phyloP scores from a whole-genome alignment of 345 rosid species.

The Capsella bursapastoris region DNA sequence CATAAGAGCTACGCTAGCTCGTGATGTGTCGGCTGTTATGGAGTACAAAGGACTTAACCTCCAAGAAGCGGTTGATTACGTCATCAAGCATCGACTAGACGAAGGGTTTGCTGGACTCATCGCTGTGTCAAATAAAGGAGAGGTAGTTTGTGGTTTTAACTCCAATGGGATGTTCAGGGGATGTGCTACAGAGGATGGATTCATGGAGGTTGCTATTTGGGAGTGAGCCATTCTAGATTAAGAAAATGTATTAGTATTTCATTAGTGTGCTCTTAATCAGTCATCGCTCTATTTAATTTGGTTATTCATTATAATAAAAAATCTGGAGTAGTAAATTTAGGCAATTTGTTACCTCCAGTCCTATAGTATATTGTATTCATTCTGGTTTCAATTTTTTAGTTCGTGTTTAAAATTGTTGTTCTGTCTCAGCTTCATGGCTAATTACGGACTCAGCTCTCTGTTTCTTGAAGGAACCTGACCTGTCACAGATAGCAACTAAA shows the following conservation, averaged over 20 bases:
- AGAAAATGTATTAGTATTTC: not conserved
- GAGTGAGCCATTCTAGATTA: slow-evolving; percentile 26
- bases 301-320: slow-evolving; percentile 3
- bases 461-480: slow-evolving; percentile 21
- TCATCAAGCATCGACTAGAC: slow-evolving; percentile 73
- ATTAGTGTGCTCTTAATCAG: slow-evolving; percentile 16
- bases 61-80: slow-evolving; percentile 82
- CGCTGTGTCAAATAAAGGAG: slow-evolving; percentile 84
- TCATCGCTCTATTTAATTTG: not conserved
- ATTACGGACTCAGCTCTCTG: not conserved
- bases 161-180: slow-evolving; percentile 90
- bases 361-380: slow-evolving; percentile 1
- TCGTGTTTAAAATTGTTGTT: not conserved
- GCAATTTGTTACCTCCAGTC: not conserved
- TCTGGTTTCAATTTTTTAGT: not conserved
- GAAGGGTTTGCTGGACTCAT: slow-evolving; percentile 92
- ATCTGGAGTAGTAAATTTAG: slow-evolving; percentile 3
- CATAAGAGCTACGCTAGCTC: slow-evolving; percentile 80
- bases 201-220: slow-evolving; percentile 87
- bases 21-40: slow-evolving; percentile 97
- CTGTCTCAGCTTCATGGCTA: not conserved
- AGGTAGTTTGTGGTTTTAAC: slow-evolving; percentile 87
- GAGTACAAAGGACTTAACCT: slow-evolving; percentile 86
- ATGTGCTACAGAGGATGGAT: slow-evolving; percentile 88
- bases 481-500: slow-evolving; percentile 14